Evolutionary conservation across 164 flowering plant species (phyloP).

Genomic region (Houttuynia cordata): DNA sequence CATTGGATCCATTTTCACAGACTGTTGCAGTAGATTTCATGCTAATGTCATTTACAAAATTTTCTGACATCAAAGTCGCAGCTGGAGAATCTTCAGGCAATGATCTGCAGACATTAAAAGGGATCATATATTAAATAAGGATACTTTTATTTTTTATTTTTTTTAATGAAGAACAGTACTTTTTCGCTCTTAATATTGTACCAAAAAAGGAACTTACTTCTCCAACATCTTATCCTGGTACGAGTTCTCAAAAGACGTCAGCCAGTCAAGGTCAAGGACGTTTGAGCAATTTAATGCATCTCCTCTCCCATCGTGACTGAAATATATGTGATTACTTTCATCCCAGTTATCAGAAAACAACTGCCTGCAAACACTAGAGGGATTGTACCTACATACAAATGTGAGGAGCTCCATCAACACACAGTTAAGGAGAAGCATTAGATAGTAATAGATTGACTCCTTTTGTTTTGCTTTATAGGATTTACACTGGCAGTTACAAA

Average conservation of each 20-base stretch:
- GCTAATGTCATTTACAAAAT: slow-evolving; percentile 23
- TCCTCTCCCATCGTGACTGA: slow-evolving; percentile 22
- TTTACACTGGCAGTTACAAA: neutral
- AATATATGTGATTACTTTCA: slow-evolving; percentile 24
- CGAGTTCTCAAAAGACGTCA: slow-evolving; percentile 86
- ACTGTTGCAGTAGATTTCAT: slow-evolving; percentile 27
- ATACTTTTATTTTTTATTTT: no score
- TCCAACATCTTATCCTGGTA: slow-evolving; percentile 73
- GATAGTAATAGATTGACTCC: no score
- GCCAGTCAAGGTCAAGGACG: slow-evolving; percentile 76
- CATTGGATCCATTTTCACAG: slow-evolving; percentile 35
- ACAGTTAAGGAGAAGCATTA: no score
- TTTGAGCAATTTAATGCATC: slow-evolving; percentile 56
- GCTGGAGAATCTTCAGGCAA: slow-evolving; percentile 24
- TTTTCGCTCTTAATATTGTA: neutral
- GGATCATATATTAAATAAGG: neutral
- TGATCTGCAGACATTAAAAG: slow-evolving; percentile 32
- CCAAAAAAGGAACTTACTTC: slow-evolving; percentile 29
- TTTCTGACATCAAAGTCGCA: slow-evolving; percentile 33
- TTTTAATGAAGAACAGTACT: no score
- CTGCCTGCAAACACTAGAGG: slow-evolving; percentile 36
- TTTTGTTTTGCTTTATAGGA: neutral
- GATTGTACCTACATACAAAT: slow-evolving; percentile 34
- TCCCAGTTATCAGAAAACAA: slow-evolving; percentile 28
- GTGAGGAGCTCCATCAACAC: neutral